These are phyloP conservation scores for Ophiostoma sp. DNA, from an alignment of 2,329 filamentous ascomycete species.

Conservation along the genomic window DNA sequence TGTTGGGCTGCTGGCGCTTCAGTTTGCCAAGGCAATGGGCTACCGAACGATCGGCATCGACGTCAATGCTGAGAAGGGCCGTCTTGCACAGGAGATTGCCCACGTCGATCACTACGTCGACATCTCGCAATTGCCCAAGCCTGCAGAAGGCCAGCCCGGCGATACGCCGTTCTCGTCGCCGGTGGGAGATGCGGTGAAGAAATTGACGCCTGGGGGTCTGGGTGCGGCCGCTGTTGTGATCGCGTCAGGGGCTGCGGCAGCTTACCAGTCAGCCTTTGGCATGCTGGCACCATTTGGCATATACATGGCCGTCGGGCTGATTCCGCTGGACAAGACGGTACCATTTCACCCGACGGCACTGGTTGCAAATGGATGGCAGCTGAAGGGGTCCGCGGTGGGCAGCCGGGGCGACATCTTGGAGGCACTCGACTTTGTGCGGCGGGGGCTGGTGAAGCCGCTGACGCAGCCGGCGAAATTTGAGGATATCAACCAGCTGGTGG, in stretches of 20 bases:
- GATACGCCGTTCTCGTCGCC: constrained; percentile 24
- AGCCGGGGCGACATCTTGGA: constrained; percentile 38
- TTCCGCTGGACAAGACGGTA: constrained; percentile 29
- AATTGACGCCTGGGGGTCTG: constrained; percentile 27
- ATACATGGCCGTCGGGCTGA: constrained; percentile 38
- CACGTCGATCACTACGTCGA: constrained; percentile 39
- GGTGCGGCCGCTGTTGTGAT: constrained; percentile 33
- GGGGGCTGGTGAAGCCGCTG: constrained; percentile 33
- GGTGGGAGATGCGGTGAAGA: constrained; percentile 28
- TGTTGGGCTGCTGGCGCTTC: constrained; percentile 37
- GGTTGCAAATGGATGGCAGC: constrained; percentile 34
- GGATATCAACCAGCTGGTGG: constrained; percentile 28
- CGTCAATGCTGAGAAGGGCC: constrained; percentile 32
- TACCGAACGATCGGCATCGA: constrained; percentile 39
- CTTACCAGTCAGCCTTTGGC: constrained; percentile 35
- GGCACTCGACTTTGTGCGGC: constrained; percentile 37
- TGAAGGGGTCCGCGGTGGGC: constrained; percentile 36
- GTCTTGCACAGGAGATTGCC: constrained; percentile 26
- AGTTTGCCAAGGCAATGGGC: constrained; percentile 40
- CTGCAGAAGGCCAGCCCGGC: not conserved
- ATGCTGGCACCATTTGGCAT: constrained; percentile 37
- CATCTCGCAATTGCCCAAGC: constrained; percentile 25
- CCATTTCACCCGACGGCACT: constrained; percentile 35
- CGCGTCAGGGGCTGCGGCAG: constrained; percentile 30
- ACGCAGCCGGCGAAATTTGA: constrained; percentile 29